phyloP scores from a whole-genome alignment of 768 basidiomycete genomes.

The Trametes gibbosa region DNA sequence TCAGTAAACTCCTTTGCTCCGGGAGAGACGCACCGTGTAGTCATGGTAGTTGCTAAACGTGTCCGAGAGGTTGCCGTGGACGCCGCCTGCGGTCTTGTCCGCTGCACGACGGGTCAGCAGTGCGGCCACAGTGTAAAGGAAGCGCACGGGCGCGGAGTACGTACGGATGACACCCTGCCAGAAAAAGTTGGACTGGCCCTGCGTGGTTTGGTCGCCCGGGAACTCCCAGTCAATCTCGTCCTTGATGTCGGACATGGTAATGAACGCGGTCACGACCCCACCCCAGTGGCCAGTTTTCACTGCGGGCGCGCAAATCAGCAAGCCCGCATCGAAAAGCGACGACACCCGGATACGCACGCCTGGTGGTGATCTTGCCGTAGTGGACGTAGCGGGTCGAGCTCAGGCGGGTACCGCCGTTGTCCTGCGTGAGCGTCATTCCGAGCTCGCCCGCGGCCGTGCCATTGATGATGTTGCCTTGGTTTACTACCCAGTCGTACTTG shows the following conservation, averaged over 20 bases:
- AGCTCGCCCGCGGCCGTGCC: slow-evolving; percentile 63
- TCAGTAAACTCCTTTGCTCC: neutral
- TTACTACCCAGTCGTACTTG: slow-evolving; percentile 70
- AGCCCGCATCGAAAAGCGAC: neutral
- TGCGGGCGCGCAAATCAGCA: slow-evolving; percentile 23
- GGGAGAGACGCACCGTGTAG: slow-evolving; percentile 55
- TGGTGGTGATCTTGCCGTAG: slow-evolving; percentile 74
- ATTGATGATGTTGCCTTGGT: slow-evolving; percentile 65
- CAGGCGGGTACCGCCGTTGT: slow-evolving; percentile 73
- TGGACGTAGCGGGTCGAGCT: slow-evolving; percentile 80
- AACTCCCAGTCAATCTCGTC: slow-evolving; percentile 91
- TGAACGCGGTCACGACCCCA: slow-evolving; percentile 82
- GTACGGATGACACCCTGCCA: slow-evolving; percentile 71
- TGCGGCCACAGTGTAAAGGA: neutral
- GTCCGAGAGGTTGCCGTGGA: slow-evolving; percentile 50
- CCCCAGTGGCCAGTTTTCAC: slow-evolving; percentile 79
- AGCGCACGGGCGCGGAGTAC: slow-evolving; percentile 28
- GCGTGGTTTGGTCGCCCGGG: slow-evolving; percentile 56
- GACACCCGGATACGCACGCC: slow-evolving; percentile 36
- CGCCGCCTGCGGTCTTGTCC: slow-evolving; percentile 46
- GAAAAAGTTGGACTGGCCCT: slow-evolving; percentile 79
- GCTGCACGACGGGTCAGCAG: slow-evolving; percentile 30
- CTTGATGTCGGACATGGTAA: slow-evolving; percentile 78
- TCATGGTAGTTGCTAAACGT: slow-evolving; percentile 73
- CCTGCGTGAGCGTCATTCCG: slow-evolving; percentile 62